Evolutionary conservation across 2,329 filamentous ascomycete species (phyloP).

Genomic region (Diplodia sapinea): DNA sequence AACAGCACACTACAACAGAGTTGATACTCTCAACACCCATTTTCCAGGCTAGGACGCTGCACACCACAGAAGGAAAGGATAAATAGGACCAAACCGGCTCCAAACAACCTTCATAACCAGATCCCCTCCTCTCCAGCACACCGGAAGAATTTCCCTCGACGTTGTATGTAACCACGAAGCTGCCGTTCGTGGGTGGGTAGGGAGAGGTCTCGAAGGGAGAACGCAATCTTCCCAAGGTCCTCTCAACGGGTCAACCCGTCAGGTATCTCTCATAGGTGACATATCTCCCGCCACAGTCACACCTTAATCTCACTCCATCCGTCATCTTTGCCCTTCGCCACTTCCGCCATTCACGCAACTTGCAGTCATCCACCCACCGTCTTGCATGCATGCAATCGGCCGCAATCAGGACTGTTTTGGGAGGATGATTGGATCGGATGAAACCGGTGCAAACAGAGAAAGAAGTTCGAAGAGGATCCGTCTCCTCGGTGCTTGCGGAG

Average conservation of each 20-base stretch:
- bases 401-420: not conserved
- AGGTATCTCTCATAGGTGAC: not conserved
- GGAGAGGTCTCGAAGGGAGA: not conserved
- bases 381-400: not conserved
- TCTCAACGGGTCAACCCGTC: not conserved
- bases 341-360: not conserved
- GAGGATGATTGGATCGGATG: not conserved
- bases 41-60: not conserved
- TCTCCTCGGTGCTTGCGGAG: slow-evolving; percentile 6
- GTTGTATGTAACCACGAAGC: not conserved
- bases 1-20: not conserved
- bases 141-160: not conserved
- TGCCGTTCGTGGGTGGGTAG: not conserved
- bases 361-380: not conserved
- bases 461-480: not conserved
- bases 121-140: not conserved
- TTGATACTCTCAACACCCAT: no score
- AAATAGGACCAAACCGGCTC: not conserved
- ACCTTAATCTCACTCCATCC: not conserved
- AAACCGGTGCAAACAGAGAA: not conserved
- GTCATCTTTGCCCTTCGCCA: not conserved
- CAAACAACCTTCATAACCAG: not conserved
- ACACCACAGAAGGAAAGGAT: not conserved
- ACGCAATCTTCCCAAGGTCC: not conserved
- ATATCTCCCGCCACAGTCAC: not conserved